These are phyloP conservation scores for Entophlyctis luteolus DNA, from an alignment of 192 early-diverging fungal species.

Conservation along the genomic window DNA sequence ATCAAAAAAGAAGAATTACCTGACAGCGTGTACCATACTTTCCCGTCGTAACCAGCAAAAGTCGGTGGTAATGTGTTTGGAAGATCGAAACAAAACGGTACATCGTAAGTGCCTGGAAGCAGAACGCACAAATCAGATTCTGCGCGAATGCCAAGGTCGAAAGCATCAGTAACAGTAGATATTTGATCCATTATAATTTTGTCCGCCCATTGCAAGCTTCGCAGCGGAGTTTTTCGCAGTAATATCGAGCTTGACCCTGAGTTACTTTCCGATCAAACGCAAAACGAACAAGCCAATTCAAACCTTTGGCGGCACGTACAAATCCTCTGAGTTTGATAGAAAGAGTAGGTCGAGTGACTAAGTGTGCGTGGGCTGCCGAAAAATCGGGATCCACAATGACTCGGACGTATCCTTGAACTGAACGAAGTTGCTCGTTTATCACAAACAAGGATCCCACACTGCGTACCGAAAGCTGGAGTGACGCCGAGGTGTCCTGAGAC, in stretches of 20 bases:
- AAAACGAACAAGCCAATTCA: neutral
- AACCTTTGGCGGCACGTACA: neutral
- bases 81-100: constrained; percentile 13
- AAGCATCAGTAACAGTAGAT: neutral
- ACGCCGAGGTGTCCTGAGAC: neutral
- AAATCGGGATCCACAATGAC: neutral
- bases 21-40: neutral
- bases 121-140: neutral
- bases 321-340: neutral
- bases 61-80: constrained; percentile 6
- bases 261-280: neutral
- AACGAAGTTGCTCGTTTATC: no score
- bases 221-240: neutral
- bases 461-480: neutral
- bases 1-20: no score
- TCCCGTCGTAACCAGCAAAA: neutral
- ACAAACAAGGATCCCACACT: no score
- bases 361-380: neutral
- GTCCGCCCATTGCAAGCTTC: neutral
- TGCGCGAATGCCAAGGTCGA: neutral
- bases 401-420: neutral
- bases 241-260: neutral
- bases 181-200: neutral
- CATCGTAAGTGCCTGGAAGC: constrained; percentile 18
- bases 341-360: neutral